Base-by-base conservation (phyloP, 2,329 filamentous ascomycete genomes). In the Xylaria polymorpha region DNA sequence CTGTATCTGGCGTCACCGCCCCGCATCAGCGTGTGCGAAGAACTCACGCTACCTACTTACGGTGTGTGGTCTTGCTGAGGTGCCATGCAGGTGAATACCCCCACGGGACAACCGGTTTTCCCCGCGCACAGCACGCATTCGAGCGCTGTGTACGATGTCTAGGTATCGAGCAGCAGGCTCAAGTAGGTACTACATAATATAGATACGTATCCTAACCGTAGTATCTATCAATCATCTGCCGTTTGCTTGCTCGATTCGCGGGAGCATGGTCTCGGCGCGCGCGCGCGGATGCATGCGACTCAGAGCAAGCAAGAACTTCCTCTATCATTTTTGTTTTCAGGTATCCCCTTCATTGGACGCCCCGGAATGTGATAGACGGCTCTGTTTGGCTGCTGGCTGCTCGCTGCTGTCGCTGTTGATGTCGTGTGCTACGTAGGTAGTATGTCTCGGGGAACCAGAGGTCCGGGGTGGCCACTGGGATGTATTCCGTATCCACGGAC, bases 91-190 rank as follows among this genome's bases (percentile, higher is more conserved):
- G 41, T 29, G 44, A 46, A n/a, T 25, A 48, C 64, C 67, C 67
- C 67, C 64, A 71, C 66, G 69, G 41, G 66, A 62, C 59, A 59
- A 41, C 66, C 69, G 67, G 60, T 66, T 71, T 67, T 62, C 63
- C 69, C 69, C 66, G 66, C 67, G 48, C 37, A n/a, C 18, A 3
- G 25, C 25, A 29, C 25, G 25, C 25, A 29, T 14, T 32, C 10
- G 14, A 39, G 37, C 10, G 51, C 51, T 4, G 51, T 37, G 48
- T 51, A 51, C 18, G 48, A 4, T 29, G 46, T 50, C 22, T 5
- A 44, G 25, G 35, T 12, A 37, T 8, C 35, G 10, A 37, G 35
- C 35, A 37, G 43, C n/a, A 46, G 43, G 43, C 43, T 7, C 43
- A 44, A 44, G 43, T 25, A 50, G 22, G 44, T 48, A 50, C 20